Conservation (phyloP, 495 filamentous ascomycete genomes). For the Penicillium roqueforti region DNA sequence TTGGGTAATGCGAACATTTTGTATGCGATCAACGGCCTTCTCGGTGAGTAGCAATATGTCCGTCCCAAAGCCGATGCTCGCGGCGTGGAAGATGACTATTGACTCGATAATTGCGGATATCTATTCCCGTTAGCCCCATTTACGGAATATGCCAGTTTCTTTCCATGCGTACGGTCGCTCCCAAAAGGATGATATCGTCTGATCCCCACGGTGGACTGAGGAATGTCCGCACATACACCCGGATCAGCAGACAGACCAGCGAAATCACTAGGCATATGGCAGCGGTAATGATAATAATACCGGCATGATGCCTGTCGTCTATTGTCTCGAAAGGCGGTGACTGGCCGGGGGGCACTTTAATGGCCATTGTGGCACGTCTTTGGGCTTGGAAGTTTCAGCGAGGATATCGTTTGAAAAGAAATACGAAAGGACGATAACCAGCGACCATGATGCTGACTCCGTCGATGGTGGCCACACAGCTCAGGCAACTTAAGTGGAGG, state of each 20-base stretch:
- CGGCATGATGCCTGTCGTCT: constrained; percentile 26
- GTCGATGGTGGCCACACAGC: not conserved
- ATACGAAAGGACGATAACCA: not conserved
- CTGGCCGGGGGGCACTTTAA: constrained; percentile 16
- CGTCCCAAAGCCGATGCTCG: not conserved
- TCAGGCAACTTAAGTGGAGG: not conserved
- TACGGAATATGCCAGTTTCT: not conserved
- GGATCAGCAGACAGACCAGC: constrained; percentile 25
- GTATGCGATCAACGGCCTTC: not conserved
- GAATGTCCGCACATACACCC: not conserved
- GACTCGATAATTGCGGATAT: not conserved
- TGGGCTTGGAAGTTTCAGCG: not conserved
- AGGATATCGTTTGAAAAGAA: not conserved
- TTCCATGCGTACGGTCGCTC: not conserved
- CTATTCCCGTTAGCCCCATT: not conserved
- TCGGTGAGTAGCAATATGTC: not conserved
- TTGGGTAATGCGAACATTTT: not conserved
- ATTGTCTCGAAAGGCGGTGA: constrained; percentile 20
- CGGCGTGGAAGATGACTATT: not conserved
- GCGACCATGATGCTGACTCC: not conserved
- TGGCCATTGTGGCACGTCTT: not conserved
- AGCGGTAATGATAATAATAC: constrained; percentile 36
- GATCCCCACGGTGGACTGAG: not conserved
- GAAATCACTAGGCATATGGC: constrained; percentile 39
- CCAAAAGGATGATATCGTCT: not conserved